Evolutionary conservation across 2,329 filamentous ascomycete genomes (phyloP).

Genomic region (Aspergillus neoniger): DNA sequence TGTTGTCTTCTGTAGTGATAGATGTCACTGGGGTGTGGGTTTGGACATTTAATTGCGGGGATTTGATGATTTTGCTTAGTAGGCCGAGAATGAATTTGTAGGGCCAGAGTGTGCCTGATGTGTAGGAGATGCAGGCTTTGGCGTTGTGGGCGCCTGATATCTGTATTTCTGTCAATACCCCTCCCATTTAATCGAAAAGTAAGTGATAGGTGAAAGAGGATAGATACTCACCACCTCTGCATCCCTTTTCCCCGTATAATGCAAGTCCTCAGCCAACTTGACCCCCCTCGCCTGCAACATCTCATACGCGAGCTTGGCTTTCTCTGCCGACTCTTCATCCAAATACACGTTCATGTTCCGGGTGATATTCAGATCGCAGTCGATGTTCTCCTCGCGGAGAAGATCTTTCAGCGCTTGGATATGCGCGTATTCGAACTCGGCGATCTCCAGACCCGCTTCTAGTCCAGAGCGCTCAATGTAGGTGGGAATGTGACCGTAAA

Average conservation of each 20-base stretch:
- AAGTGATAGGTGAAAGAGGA: background rate
- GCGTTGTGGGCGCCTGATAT: constrained; percentile 46
- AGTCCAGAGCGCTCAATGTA: constrained; percentile 41
- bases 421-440: constrained; percentile 46
- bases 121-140: constrained; percentile 40
- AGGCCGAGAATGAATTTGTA: constrained; percentile 80
- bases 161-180: constrained; percentile 7
- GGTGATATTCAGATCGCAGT: constrained; percentile 49
- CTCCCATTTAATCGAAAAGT: too few species aligned
- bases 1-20: constrained; percentile 29
- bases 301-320: constrained; percentile 32
- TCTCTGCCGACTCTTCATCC: constrained; percentile 36
- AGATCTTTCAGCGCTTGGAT: constrained; percentile 46
- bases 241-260: constrained; percentile 26
- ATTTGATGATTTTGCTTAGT: constrained; percentile 59
- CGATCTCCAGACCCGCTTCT: constrained; percentile 42
- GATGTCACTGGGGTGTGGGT: constrained; percentile 52
- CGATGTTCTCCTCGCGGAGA: constrained; percentile 46
- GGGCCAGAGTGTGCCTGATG: constrained; percentile 53
- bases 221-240: constrained; percentile 33
- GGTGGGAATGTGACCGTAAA: constrained; percentile 44
- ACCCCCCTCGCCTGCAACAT: constrained; percentile 32
- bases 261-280: constrained; percentile 34
- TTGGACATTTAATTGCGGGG: constrained; percentile 54
- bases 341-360: constrained; percentile 46